Evolutionary conservation across 768 basidiomycete species (phyloP).

Genomic region (Strobilomyces confusus): DNA sequence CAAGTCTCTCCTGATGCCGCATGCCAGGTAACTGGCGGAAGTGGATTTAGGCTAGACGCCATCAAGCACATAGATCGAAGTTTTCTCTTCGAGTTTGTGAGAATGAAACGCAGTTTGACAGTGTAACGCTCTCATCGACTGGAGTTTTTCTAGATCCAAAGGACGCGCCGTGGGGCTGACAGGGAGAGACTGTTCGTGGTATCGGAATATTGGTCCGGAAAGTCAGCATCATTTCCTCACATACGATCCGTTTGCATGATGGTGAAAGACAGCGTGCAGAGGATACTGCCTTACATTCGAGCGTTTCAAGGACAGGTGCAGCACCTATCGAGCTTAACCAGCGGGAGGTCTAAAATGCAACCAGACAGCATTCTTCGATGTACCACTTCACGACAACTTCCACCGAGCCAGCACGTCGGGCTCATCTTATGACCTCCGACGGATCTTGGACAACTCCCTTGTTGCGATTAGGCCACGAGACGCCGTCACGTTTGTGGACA

Average conservation of each 20-base stretch:
- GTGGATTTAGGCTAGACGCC: slow-evolving; percentile 84
- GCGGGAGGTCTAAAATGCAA: background rate
- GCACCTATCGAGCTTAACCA: slow-evolving; percentile 7
- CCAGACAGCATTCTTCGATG: slow-evolving; percentile 83
- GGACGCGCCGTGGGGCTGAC: slow-evolving; percentile 42
- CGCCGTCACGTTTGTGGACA: slow-evolving; percentile 88
- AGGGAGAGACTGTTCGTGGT: slow-evolving; percentile 55
- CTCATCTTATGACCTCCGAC: slow-evolving; percentile 69
- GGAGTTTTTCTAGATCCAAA: slow-evolving; percentile 42
- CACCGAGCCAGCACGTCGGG: slow-evolving; percentile 68
- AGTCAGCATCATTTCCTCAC: slow-evolving; percentile 39
- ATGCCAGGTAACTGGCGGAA: slow-evolving; percentile 58
- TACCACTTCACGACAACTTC: slow-evolving; percentile 84
- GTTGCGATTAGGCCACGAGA: slow-evolving; percentile 67
- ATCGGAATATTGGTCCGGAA: slow-evolving; percentile 81
- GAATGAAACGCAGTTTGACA: slow-evolving; percentile 14
- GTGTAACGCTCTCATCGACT: background rate
- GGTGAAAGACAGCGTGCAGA: slow-evolving; percentile 36
- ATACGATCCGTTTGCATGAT: background rate
- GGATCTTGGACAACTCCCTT: slow-evolving; percentile 66
- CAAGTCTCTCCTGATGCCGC: background rate
- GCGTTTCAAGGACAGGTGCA: slow-evolving; percentile 62
- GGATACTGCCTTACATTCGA: slow-evolving; percentile 54
- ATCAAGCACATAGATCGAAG: slow-evolving; percentile 82
- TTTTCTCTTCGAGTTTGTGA: slow-evolving; percentile 69